Evolutionary conservation across 345 rosid genomes (phyloP).

Genomic region (Salix purpurea): DNA sequence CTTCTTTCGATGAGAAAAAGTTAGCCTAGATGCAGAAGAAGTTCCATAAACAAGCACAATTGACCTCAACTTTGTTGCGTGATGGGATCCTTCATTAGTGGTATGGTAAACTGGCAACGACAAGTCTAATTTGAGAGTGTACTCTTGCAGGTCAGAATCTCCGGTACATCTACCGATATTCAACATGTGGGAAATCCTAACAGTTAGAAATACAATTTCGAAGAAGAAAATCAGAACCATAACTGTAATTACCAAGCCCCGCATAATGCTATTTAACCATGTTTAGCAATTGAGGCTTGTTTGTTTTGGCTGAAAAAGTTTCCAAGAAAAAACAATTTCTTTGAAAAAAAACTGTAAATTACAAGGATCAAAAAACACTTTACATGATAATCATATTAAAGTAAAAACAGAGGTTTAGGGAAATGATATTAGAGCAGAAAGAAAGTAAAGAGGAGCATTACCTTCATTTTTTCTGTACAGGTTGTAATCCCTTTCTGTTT

Average conservation of each 20-base stretch:
- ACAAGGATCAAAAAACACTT: not conserved
- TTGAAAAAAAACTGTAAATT: too few relatives aligned
- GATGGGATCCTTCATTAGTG: conserved; percentile 23
- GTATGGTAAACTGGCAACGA: conserved; percentile 14
- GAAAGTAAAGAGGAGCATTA: not conserved
- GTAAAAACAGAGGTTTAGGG: too few relatives aligned
- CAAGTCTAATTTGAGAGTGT: conserved; percentile 7
- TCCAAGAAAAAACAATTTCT: too few relatives aligned
- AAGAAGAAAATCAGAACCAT: too few relatives aligned
- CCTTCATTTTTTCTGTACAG: not conserved
- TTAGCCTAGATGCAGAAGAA: not conserved
- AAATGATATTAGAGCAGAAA: not conserved
- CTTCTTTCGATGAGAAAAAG: conserved; percentile 14
- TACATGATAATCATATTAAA: not conserved
- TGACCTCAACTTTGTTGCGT: conserved; percentile 28
- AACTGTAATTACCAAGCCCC: too few relatives aligned
- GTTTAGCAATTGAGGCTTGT: too few relatives aligned
- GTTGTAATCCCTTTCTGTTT: not conserved
- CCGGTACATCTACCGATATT: not conserved
- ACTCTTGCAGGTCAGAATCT: not conserved
- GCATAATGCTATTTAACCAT: too few relatives aligned
- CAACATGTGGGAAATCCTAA: not conserved
- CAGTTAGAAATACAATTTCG: too few relatives aligned
- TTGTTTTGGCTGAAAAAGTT: too few relatives aligned
- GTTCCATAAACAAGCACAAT: conserved; percentile 9